phyloP scores from a whole-genome alignment of 371 early-diverging fungal genomes.

The Apophysomyces elegans region DNA sequence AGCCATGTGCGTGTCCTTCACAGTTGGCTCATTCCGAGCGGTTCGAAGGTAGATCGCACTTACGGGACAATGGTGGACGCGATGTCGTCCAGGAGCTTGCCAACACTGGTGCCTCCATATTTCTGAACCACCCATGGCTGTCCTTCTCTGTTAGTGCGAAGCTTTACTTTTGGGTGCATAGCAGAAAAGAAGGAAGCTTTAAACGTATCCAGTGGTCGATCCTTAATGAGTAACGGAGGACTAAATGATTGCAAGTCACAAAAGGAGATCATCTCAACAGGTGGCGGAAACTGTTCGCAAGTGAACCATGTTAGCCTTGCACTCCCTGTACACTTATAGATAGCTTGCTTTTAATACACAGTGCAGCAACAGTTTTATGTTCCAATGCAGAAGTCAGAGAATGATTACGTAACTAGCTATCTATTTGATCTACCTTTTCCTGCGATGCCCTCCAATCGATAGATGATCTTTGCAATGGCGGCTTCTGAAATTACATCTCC shows the following conservation, averaged over 20 bases:
- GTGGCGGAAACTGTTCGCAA: too few relatives aligned
- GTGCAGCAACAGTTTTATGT: too few relatives aligned
- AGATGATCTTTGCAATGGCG: too few relatives aligned
- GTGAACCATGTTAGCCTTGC: too few relatives aligned
- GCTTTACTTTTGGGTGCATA: neutral
- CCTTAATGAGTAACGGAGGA: constrained; percentile 1
- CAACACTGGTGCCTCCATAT: constrained; percentile 90
- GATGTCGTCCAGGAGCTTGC: constrained; percentile 73
- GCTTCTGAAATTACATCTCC: too few relatives aligned
- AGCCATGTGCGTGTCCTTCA: neutral
- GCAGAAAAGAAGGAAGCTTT: neutral
- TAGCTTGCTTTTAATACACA: too few relatives aligned
- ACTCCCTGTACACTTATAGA: too few relatives aligned
- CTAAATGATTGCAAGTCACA: constrained; percentile 2
- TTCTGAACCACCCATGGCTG: constrained; percentile 80
- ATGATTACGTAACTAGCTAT: too few relatives aligned
- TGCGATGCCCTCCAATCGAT: too few relatives aligned
- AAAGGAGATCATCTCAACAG: constrained; percentile 3
- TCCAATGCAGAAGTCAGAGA: too few relatives aligned
- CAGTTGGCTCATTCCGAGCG: constrained; percentile 1
- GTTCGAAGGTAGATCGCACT: constrained; percentile 15
- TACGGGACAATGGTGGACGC: constrained; percentile 64
- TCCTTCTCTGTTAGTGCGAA: constrained; percentile 23
- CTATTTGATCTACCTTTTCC: too few relatives aligned
- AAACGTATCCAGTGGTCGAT: constrained; percentile 2